Evolutionary conservation across 208 protist species (phyloP), one percentile per base, ranked within the genome.

Genomic region (Borovskyia barvae): DNA sequence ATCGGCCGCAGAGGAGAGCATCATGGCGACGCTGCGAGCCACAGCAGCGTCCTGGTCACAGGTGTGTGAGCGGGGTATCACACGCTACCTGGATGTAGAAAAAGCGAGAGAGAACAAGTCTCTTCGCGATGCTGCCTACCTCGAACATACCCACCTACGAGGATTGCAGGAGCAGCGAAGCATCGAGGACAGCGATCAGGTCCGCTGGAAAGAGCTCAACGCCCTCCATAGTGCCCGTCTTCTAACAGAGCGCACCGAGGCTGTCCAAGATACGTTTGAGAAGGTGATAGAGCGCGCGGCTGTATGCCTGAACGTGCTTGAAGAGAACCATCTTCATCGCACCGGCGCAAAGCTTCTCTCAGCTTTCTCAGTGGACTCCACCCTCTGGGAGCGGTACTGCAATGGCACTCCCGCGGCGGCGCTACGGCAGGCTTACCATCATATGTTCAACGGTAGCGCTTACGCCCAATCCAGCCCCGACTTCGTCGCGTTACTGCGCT

Each of bases 11-110:
- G 88, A 94, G 73, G 49, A 75, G 33, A 66, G 80, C 11, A 47
- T 94, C 15, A 58, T 85, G 17, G 35, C 54, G n/a, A 66, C 73
- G 22, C 40, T 94, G 8, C 70, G 71, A 32, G 58, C 59, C 30
- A 83, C 81, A 24, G 71, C 77, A 15, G 54, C 36, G 32, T 95
- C 85, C 80, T 90, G 89, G 83, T 71, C 85, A 17, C 24, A 78
- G 11, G 68, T 95, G 49, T 92, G 83, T 54, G 73, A 83, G 32
- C 77, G 86, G 57, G 57, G 79, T 26, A 63, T 89, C 17, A 75
- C 83, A 26, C 83, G 81, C 19, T 72, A 79, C 37, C 66, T 82
- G 15, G 55, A 80, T 54, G 73, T 72, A 15, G 81, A 83, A 52
- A 51, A 63, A 24, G 85, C 85, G 0, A 56, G 65, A 40, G 33